Evolutionary conservation across 1,139 yeast genomes (phyloP), one percentile per base, ranked within the genome.

Genomic region (Saccharomycopsis phalli): DNA sequence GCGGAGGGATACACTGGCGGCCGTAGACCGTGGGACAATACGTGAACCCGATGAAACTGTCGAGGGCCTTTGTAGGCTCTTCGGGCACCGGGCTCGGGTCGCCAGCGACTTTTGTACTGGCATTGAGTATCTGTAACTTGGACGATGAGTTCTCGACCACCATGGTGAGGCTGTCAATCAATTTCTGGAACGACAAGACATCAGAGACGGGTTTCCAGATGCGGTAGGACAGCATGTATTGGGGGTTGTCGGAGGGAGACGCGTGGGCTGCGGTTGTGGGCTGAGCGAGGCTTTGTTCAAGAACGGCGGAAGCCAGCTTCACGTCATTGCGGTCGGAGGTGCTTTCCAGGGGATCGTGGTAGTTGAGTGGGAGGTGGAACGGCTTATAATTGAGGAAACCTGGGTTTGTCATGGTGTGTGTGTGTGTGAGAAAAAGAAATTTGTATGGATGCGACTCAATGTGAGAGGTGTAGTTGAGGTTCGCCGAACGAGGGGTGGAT

Each of bases 1-100:
- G 47, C 0, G 66, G 55, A 1, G 69, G 67, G 1, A 65, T 43
- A 11, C 60, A 58, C 8, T 47, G 51, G 28, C 57, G 61, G 2
- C 69, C 60, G 34, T 68, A 54, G 0, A 62, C 35, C 1, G 65
- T 57, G 0, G 71, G 66, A 4, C 25, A 36, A 8, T 20, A 16
- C 11, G 39, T 19, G 25, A 36, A 36, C 16, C 38, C 14, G 31
- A 35, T n/a, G 30, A 35, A 35, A 18, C 31, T 35, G 22, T 26
- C 23, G 8, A 23, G 4, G 31, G 6, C 7, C 14, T 11, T 7
- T 10, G 25, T 6, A 10, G 6, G 29, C 4, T n/a, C 14, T 26
- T n/a, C 29, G 8, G 14, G 29, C 14, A 14, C 25, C 6, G 25
- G 6, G 25, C 10, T 22, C 10, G 6, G 6, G 25, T 22, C 25